phyloP scores from a whole-genome alignment of 306 rosid species.

The Oxytropis ochrocephala region DNA sequence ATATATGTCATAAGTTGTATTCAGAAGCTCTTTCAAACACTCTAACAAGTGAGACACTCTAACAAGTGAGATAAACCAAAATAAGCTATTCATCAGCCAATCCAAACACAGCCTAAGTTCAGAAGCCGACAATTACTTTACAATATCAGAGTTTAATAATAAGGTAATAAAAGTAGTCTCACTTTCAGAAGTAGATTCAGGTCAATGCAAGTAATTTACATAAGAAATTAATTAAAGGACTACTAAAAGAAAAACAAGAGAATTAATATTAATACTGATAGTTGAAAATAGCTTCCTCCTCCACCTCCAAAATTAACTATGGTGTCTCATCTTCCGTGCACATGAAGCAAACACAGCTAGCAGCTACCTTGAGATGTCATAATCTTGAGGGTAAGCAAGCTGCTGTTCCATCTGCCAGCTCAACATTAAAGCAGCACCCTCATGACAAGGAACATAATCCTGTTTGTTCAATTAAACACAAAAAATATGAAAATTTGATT shows the following conservation, averaged over 20 bases:
- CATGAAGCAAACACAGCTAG: slow-evolving; percentile 23
- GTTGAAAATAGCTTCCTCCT: slow-evolving; percentile 48
- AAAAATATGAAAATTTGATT: too few species aligned
- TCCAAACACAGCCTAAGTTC: slow-evolving; percentile 2
- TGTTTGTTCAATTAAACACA: slow-evolving; percentile 23
- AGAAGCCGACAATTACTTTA: slow-evolving; percentile 40
- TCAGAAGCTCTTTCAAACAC: too few species aligned
- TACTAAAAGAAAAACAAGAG: background rate
- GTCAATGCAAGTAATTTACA: slow-evolving; percentile 76
- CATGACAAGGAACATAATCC: slow-evolving; percentile 95
- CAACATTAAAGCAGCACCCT: slow-evolving; percentile 83
- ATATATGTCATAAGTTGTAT: too few species aligned
- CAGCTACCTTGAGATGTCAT: slow-evolving; percentile 71
- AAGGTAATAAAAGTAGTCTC: slow-evolving; percentile 29
- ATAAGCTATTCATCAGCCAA: too few species aligned
- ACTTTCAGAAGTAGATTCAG: slow-evolving; percentile 46
- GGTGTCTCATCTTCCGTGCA: slow-evolving; percentile 28
- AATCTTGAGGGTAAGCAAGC: slow-evolving; percentile 66
- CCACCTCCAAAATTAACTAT: slow-evolving; percentile 52
- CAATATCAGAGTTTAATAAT: slow-evolving; percentile 43
- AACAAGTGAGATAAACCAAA: too few species aligned
- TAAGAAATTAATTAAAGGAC: slow-evolving; percentile 15
- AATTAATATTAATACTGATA: slow-evolving; percentile 24
- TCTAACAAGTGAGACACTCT: too few species aligned
- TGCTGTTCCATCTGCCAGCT: slow-evolving; percentile 89